Percentiles rank a stretch among this genome's conserved stretches.
These are phyloP conservation scores for Raddia guianensis DNA, from an alignment of 176 grass and related monocot genomes.

Conservation along the genomic window DNA sequence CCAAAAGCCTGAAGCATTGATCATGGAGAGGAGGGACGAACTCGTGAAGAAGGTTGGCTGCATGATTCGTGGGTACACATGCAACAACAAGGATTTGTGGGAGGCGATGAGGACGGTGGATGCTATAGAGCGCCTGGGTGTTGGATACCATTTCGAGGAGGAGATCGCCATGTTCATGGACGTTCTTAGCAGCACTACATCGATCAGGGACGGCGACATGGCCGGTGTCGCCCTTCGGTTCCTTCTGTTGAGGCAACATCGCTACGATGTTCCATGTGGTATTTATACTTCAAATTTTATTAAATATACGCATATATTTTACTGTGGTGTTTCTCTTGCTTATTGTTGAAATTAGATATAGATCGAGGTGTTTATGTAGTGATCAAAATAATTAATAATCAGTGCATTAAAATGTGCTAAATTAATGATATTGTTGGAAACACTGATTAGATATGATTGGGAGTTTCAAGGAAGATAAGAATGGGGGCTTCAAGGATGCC, in stretches of 20 bases:
- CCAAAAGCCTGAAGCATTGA: background rate
- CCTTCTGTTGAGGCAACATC: conserved; percentile 28
- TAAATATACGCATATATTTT: no score
- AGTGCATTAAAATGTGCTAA: no score
- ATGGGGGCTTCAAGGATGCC: background rate
- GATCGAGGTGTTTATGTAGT: no score
- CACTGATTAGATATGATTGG: no score
- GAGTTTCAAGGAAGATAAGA: background rate
- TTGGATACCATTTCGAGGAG: conserved; percentile 29
- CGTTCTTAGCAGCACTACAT: background rate
- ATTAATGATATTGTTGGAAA: no score
- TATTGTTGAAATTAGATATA: no score
- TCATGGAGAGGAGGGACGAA: background rate
- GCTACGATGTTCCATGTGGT: background rate
- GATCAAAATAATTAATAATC: no score
- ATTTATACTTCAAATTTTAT: no score
- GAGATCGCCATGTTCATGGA: background rate
- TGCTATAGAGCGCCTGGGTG: conserved; percentile 10
- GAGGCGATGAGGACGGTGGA: conserved; percentile 5
- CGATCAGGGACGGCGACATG: background rate
- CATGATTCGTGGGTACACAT: background rate
- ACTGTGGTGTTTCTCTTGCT: no score
- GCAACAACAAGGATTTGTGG: background rate
- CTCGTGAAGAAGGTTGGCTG: background rate
- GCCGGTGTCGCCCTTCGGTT: conserved; percentile 4